These are phyloP conservation scores for Litsea cubeba DNA, from an alignment of 164 flowering plant genomes.

Conservation along the genomic window DNA sequence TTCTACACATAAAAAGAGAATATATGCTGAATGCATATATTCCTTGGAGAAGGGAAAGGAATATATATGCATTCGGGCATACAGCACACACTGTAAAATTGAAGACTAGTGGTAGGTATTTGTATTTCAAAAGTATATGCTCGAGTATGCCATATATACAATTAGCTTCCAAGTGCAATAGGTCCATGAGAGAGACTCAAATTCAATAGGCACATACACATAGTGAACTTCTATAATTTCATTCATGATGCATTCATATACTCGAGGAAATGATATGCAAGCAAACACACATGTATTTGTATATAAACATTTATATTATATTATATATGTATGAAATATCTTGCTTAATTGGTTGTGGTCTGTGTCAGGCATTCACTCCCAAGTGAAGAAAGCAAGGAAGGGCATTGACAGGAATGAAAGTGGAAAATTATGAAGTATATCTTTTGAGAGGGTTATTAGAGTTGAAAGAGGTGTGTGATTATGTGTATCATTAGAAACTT, in stretches of 20 bases:
- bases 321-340: too few species aligned
- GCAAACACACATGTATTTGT: not conserved
- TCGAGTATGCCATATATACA: too few species aligned
- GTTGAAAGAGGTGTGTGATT: conserved; percentile 10
- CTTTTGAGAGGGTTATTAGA: not conserved
- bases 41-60: too few species aligned
- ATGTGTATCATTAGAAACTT: conserved; percentile 8
- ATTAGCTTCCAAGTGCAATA: too few species aligned
- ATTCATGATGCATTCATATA: not conserved
- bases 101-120: too few species aligned
- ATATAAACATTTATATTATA: not conserved
- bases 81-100: too few species aligned
- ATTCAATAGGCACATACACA: not conserved
- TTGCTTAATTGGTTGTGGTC: not conserved
- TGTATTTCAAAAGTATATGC: too few species aligned
- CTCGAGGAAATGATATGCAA: not conserved
- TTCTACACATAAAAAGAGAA: not conserved
- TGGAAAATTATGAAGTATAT: not conserved
- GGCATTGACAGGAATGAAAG: not conserved
- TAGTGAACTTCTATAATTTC: not conserved
- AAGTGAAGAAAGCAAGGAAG: conserved; percentile 23
- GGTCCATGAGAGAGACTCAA: not conserved
- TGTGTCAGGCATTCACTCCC: conserved; percentile 53
- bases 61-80: too few species aligned
- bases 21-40: too few species aligned